Conservation (phyloP, 352 stramenopile species). For the Phytophthora rubi region DNA sequence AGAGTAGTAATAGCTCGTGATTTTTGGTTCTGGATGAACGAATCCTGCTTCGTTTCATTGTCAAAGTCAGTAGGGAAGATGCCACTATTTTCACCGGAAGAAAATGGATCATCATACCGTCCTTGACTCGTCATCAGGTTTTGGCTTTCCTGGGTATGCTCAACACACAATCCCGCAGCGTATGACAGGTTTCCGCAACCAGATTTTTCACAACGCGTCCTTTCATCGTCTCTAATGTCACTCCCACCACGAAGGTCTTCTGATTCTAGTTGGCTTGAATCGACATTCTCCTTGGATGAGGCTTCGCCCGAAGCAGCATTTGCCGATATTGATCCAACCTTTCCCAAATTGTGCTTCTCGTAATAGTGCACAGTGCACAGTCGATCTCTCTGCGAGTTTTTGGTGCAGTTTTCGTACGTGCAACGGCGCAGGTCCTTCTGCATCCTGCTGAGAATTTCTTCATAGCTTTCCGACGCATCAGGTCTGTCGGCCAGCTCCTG, state of each 20-base stretch:
- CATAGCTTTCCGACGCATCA: constrained; percentile 57
- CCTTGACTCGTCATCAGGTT: constrained; percentile 14
- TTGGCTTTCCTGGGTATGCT: constrained; percentile 55
- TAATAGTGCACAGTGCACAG: constrained; percentile 87
- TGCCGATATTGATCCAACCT: constrained; percentile 11
- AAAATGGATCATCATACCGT: constrained; percentile 21
- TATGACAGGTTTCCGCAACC: constrained; percentile 58
- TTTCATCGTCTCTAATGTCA: constrained; percentile 39
- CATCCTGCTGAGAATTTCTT: constrained; percentile 71
- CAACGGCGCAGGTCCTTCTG: constrained; percentile 84
- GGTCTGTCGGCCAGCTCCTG: constrained; percentile 62
- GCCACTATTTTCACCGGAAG: constrained; percentile 5
- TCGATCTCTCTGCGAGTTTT: constrained; percentile 88
- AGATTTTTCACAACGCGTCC: constrained; percentile 35
- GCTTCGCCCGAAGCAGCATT: neutral
- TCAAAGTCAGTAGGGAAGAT: constrained; percentile 22
- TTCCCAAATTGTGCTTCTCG: constrained; percentile 67
- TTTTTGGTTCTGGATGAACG: constrained; percentile 34
- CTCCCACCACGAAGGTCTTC: constrained; percentile 10
- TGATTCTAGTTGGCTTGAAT: constrained; percentile 8
- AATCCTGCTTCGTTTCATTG: constrained; percentile 38
- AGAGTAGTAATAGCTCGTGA: constrained; percentile 12
- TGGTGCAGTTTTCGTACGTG: constrained; percentile 79
- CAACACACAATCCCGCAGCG: constrained; percentile 52
- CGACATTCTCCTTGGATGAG: constrained; percentile 12